These are phyloP conservation scores for Peniophora sp. DNA, from an alignment of 1,284 basidiomycete species.

Conservation along the genomic window DNA sequence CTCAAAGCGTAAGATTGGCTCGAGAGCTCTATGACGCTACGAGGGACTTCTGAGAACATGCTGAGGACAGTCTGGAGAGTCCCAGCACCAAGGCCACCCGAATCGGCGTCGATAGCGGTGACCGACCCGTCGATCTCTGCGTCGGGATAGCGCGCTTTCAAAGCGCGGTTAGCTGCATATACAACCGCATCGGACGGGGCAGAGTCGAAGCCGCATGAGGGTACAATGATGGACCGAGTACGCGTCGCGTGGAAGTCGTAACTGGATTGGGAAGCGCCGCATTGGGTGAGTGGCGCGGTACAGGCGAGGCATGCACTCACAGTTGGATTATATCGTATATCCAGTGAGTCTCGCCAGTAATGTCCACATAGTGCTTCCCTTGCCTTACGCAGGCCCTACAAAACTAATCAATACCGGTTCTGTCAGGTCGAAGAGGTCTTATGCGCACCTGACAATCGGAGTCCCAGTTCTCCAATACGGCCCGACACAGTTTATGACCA, in stretches of 20 bases:
- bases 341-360: slow-evolving; percentile 50
- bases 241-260: slow-evolving; percentile 62
- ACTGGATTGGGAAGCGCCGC: slow-evolving; percentile 24
- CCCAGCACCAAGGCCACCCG: slow-evolving; percentile 58
- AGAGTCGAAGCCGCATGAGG: slow-evolving; percentile 69
- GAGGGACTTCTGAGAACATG: slow-evolving; percentile 39
- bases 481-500: slow-evolving; percentile 63
- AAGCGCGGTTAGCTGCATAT: slow-evolving; percentile 44
- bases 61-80: slow-evolving; percentile 51
- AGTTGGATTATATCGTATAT: slow-evolving; percentile 42
- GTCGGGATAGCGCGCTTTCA: slow-evolving; percentile 28
- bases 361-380: slow-evolving; percentile 59
- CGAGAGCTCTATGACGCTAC: slow-evolving; percentile 24
- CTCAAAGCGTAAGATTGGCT: slow-evolving; percentile 43
- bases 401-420: too few species aligned
- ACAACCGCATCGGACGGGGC: slow-evolving; percentile 61
- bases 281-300: slow-evolving; percentile 3
- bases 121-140: slow-evolving; percentile 27
- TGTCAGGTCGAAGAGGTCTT: too few species aligned
- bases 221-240: slow-evolving; percentile 64
- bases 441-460: slow-evolving; percentile 47
- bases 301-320: slow-evolving; percentile 17
- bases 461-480: slow-evolving; percentile 60
- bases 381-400: slow-evolving; percentile 40
- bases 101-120: slow-evolving; percentile 38